Base-by-base conservation (phyloP, 495 filamentous ascomycete genomes). In the Trichoderma virens region DNA sequence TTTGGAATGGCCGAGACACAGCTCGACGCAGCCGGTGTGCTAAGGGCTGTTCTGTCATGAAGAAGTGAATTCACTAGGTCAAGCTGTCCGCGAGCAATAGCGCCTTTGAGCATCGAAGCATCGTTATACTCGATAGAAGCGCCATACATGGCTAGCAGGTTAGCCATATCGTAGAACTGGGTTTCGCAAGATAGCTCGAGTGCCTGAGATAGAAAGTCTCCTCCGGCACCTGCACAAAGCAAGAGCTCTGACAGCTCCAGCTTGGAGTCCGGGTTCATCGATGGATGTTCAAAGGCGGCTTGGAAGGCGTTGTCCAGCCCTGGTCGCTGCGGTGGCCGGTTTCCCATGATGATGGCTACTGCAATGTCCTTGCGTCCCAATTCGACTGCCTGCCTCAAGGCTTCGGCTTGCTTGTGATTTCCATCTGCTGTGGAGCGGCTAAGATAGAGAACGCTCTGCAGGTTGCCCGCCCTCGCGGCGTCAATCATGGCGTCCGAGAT, bases 111-210 rank as follows among this genome's bases (percentile, higher is more conserved):
- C 20, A 74, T 69, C 3, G 63, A 64, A 39, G 78, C 79, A 38
- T 77, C 73, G 38, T 76, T 71, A 47, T 73, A 79, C 64, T 81
- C 79, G 23, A 82, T 66, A 0, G 79, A 80, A 0, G 78, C 79
- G 0, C 79, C 77, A 60, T 79, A 74, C 13, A 70, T 70, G 11
- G 80, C 66, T 18, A 82, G 66, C n/a, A 82, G 66, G 47, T 70
- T 69, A 13, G 77, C 72, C 78, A 82, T 76, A 59, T 82, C 77
- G 65, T 75, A 72, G 59, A 75, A 79, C 39, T 74, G 72, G 28
- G 72, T 67, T 2, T 67, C 63, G 64, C 71, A 74, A 9, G 79
- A 74, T 18, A 77, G 73, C 2, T 73, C 59, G 9, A 82, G 65
- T 0, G 79, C 77, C 23, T 70, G 62, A 1, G 78, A 71, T 6